These are phyloP conservation scores for Colletotrichum sp. DNA, from an alignment of 2,329 filamentous ascomycete genomes.

Conservation along the genomic window DNA sequence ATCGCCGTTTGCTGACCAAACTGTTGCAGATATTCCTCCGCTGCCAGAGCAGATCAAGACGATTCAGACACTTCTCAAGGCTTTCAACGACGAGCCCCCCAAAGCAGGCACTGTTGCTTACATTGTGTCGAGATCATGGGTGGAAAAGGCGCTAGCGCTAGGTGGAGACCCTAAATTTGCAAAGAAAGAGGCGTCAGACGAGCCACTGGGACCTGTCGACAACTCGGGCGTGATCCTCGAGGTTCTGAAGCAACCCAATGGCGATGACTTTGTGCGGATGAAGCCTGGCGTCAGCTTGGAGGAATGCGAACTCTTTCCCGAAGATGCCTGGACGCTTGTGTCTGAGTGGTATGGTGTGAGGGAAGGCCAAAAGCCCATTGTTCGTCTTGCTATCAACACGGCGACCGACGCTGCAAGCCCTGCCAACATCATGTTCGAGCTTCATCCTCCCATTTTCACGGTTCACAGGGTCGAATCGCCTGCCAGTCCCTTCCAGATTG, in stretches of 20 bases:
- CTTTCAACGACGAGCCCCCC: slow-evolving; percentile 56
- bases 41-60: slow-evolving; percentile 70
- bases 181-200: slow-evolving; percentile 63
- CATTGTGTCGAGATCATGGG: slow-evolving; percentile 81
- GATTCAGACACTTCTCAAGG: slow-evolving; percentile 67
- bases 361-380: slow-evolving; percentile 72
- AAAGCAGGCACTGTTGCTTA: slow-evolving; percentile 78
- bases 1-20: neutral
- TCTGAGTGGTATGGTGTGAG: slow-evolving; percentile 82
- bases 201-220: slow-evolving; percentile 78
- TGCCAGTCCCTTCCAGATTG: slow-evolving; percentile 59
- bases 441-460: slow-evolving; percentile 84
- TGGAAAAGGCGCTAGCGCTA: slow-evolving; percentile 73
- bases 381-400: slow-evolving; percentile 80
- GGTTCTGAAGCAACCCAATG: slow-evolving; percentile 54
- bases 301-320: slow-evolving; percentile 78
- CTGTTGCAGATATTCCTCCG: slow-evolving; percentile 35
- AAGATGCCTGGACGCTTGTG: slow-evolving; percentile 82
- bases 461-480: slow-evolving; percentile 78
- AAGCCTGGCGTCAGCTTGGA: slow-evolving; percentile 71
- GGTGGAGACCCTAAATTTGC: slow-evolving; percentile 62
- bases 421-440: slow-evolving; percentile 79
- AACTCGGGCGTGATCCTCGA: slow-evolving; percentile 82
- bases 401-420: slow-evolving; percentile 57
- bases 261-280: slow-evolving; percentile 72